A percentile compares a stretch with the other conserved stretches of the same genome.
These are phyloP conservation scores for Kalmusia sp. DNA, from an alignment of 2,329 filamentous ascomycete species.

Conservation along the genomic window DNA sequence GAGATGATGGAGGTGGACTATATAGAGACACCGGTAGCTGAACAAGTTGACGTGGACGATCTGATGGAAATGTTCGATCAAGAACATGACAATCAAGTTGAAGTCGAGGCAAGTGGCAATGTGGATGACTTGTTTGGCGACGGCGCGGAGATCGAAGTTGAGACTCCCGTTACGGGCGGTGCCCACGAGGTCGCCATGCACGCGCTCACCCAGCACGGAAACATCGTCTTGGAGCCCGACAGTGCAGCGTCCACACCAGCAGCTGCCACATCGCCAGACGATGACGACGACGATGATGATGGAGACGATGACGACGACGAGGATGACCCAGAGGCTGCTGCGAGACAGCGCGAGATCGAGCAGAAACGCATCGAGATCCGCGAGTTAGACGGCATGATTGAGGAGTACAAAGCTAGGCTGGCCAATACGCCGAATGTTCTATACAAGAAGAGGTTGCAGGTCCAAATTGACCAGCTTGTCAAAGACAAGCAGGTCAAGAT, in stretches of 20 bases:
- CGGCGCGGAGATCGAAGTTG: slow-evolving; percentile 34
- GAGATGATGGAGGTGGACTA: slow-evolving; percentile 49
- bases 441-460: slow-evolving; percentile 57
- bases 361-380: slow-evolving; percentile 61
- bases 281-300: slow-evolving; percentile 53
- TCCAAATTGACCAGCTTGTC: slow-evolving; percentile 56
- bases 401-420: slow-evolving; percentile 50
- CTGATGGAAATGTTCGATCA: slow-evolving; percentile 41
- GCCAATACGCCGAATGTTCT: slow-evolving; percentile 56
- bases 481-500: slow-evolving; percentile 60
- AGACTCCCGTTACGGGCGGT: slow-evolving; percentile 38
- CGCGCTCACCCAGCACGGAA: slow-evolving; percentile 37
- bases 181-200: slow-evolving; percentile 47
- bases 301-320: slow-evolving; percentile 50
- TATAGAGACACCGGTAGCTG: slow-evolving; percentile 51
- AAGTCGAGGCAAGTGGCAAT: slow-evolving; percentile 31
- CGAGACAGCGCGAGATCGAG: slow-evolving; percentile 55
- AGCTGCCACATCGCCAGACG: slow-evolving; percentile 47
- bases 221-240: slow-evolving; percentile 37
- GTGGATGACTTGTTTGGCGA: slow-evolving; percentile 36
- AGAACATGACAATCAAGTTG: slow-evolving; percentile 39
- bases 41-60: slow-evolving; percentile 48
- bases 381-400: slow-evolving; percentile 61
- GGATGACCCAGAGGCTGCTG: slow-evolving; percentile 60
- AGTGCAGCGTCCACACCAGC: slow-evolving; percentile 40